A percentile compares a stretch with the other conserved stretches of the same genome.
phyloP scores from a whole-genome alignment of 352 stramenopile species.

The Pseudoperonospora humuli region DNA sequence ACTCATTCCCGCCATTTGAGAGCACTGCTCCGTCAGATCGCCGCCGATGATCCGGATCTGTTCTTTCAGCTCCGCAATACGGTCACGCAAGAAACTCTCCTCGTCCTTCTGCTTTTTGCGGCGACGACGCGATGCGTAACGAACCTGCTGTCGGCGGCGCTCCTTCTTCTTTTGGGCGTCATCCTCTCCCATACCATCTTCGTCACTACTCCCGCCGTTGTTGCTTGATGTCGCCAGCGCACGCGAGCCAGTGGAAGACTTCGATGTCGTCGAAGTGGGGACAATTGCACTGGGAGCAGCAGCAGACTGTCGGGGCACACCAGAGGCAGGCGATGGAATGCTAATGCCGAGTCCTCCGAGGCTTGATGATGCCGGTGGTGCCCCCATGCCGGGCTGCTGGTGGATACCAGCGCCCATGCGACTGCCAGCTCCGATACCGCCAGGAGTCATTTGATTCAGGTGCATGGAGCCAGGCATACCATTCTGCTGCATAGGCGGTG shows the following conservation, averaged over 20 bases:
- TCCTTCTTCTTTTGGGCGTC: constrained; percentile 75
- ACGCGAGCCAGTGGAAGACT: constrained; percentile 29
- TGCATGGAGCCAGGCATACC: constrained; percentile 23
- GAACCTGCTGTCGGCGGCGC: constrained; percentile 65
- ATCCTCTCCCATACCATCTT: constrained; percentile 45
- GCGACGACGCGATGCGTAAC: constrained; percentile 66
- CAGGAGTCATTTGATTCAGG: constrained; percentile 26
- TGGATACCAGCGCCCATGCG: constrained; percentile 22
- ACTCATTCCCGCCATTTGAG: constrained; percentile 75
- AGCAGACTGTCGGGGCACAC: constrained; percentile 6
- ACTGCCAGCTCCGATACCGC: background rate
- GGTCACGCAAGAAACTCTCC: constrained; percentile 68
- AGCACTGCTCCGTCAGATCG: constrained; percentile 68
- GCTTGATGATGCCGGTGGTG: background rate
- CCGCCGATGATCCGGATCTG: constrained; percentile 79
- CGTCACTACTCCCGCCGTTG: constrained; percentile 46
- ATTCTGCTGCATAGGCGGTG: constrained; percentile 27
- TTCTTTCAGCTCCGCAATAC: constrained; percentile 79
- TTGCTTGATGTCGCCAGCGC: constrained; percentile 39
- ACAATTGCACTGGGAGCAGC: constrained; percentile 33
- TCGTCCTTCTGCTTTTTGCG: constrained; percentile 84
- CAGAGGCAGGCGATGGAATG: constrained; percentile 7
- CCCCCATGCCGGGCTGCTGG: constrained; percentile 14
- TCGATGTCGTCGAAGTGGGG: constrained; percentile 17
- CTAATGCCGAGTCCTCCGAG: constrained; percentile 4